Evolutionary conservation across 2,329 filamentous ascomycete genomes (phyloP).

Genomic region (Incumbomyces lentus): DNA sequence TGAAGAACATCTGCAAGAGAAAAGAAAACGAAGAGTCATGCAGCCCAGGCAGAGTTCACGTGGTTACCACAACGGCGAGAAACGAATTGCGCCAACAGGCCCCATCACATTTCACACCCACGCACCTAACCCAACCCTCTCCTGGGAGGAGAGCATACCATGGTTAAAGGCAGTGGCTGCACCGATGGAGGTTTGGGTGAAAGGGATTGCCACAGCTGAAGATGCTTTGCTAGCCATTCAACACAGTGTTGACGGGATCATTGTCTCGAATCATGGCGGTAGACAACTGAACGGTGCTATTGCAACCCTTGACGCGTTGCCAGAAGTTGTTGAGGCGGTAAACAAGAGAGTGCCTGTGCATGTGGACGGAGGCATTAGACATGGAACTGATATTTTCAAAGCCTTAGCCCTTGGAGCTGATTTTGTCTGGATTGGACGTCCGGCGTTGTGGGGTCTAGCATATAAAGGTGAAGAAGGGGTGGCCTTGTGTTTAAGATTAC

Average conservation of each 20-base stretch:
- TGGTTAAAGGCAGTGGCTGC: conserved; percentile 13
- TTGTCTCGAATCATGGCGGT: conserved; percentile 32
- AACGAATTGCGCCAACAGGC: conserved; percentile 55
- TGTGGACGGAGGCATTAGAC: conserved; percentile 46
- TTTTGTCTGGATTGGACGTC: conserved; percentile 40
- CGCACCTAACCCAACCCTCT: conserved; percentile 73
- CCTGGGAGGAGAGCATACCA: conserved; percentile 17
- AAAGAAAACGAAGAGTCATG: neutral
- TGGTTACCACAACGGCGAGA: conserved; percentile 12
- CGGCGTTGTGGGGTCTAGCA: conserved; percentile 40
- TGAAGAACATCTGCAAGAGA: neutral
- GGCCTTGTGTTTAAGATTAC: conserved; percentile 19
- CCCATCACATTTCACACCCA: conserved; percentile 92
- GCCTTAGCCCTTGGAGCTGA: conserved; percentile 43
- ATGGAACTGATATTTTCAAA: conserved; percentile 49
- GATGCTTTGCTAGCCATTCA: conserved; percentile 28
- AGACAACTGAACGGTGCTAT: conserved; percentile 30
- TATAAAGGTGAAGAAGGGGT: conserved; percentile 23
- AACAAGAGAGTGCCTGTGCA: conserved; percentile 28
- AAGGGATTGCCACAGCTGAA: conserved; percentile 24
- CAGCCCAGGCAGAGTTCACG: conserved; percentile 1
- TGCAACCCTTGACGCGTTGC: conserved; percentile 29
- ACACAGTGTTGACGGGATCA: conserved; percentile 27
- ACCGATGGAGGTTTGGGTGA: conserved; percentile 19
- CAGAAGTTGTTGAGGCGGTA: conserved; percentile 21